A percentile compares a stretch with the other conserved stretches of the same genome.
Conservation (phyloP, 768 basidiomycete species). For the Suillus ampliporus region DNA sequence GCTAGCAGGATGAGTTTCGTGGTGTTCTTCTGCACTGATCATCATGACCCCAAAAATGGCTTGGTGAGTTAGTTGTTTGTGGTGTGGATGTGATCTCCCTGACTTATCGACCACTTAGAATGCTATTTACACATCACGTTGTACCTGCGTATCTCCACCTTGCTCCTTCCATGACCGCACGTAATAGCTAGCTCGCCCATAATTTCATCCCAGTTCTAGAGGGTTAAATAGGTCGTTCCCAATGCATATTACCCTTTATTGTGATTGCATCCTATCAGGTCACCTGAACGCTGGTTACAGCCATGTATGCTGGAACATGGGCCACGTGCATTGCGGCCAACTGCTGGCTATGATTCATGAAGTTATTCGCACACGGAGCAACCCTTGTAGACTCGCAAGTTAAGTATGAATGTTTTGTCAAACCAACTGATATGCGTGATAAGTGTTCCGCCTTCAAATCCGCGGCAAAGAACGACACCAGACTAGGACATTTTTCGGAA, state of each 20-base stretch:
- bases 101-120: slow-evolving; percentile 1
- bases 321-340: slow-evolving; percentile 5
- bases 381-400: background rate
- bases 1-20: background rate
- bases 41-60: background rate
- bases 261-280: slow-evolving; percentile 3
- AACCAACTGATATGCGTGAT: slow-evolving; percentile 5
- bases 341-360: slow-evolving; percentile 4
- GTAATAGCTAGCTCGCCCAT: slow-evolving; percentile 12
- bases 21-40: background rate
- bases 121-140: slow-evolving; percentile 3
- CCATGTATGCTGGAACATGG: background rate
- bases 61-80: background rate
- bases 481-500: background rate
- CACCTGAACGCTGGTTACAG: slow-evolving; percentile 4
- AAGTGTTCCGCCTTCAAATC: background rate
- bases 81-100: background rate
- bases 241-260: slow-evolving; percentile 9
- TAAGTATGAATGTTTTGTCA: background rate
- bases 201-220: slow-evolving; percentile 11
- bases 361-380: slow-evolving; percentile 7
- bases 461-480: background rate
- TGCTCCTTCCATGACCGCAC: slow-evolving; percentile 1
- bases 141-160: slow-evolving; percentile 5
- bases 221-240: slow-evolving; percentile 5